Evolutionary conservation across 345 rosid species (phyloP).

Genomic region (Euphorbia pulcherrima): DNA sequence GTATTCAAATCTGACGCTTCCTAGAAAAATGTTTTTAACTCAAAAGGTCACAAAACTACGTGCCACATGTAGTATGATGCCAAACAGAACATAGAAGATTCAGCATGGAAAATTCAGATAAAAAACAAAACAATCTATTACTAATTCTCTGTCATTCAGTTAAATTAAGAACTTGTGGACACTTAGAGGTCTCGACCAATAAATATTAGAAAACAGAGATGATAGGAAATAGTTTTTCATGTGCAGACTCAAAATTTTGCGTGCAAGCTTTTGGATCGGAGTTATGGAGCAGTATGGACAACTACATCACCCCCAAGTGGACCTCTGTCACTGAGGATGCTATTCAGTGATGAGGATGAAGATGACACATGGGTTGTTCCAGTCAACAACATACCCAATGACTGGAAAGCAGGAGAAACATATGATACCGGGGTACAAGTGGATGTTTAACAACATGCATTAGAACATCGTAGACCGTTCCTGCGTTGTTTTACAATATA

Average conservation of each 20-base stretch:
- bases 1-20: neutral
- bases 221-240: neutral
- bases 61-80: neutral
- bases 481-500: neutral
- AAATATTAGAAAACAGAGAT: neutral
- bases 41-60: neutral
- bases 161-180: neutral
- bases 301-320: constrained; percentile 57
- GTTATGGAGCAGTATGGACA: constrained; percentile 55
- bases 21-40: no score
- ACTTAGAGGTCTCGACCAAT: neutral
- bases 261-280: constrained; percentile 56
- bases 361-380: constrained; percentile 63
- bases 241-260: constrained; percentile 45
- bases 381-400: constrained; percentile 47
- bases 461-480: neutral
- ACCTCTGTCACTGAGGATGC: constrained; percentile 54
- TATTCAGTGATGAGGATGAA: constrained; percentile 52
- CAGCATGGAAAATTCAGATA: neutral
- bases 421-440: constrained; percentile 64
- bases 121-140: no score
- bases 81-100: neutral
- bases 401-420: constrained; percentile 61
- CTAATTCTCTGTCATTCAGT: neutral
- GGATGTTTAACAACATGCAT: constrained; percentile 9